Base-by-base conservation (phyloP, 345 rosid species). In the Euphorbia tirucalli region DNA sequence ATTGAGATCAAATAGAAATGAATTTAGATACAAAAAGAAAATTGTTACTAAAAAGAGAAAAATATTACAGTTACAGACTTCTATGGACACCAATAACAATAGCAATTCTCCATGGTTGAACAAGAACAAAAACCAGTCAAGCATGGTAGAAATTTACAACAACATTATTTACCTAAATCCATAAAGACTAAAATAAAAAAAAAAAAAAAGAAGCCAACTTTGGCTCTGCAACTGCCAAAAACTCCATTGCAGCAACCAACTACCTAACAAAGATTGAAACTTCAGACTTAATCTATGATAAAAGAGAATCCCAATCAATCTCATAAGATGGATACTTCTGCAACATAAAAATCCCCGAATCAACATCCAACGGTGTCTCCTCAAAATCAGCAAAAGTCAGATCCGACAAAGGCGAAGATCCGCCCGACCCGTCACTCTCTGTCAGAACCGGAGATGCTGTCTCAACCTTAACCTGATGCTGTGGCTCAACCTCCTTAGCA, bases 371-470 rank as follows among this genome's bases (percentile, higher is more conserved):
- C 11, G 81, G 81, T 13, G 78, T 49, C 68, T 78, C 81, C 52
- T 78, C 72, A 2, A 3, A 25, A 25, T 78, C 81, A 68, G 57
- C 68, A 39, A 78, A 78, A 25, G 78, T 78, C 28, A 78, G 72
- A 55, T 78, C 81, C 1, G 81, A 78, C 61, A 78, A 24, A 0
- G 81, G 81, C 25, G 87, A 70, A 9, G 77, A 88, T 24, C 82
- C 89, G 13, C 81, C 83, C 0, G 93, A 88, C 28, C 64, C 91
- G 1, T 84, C 91, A 31, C 83, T 79, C 68, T 86, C 88, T 27
- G 85, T 75, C 21, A n/a, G n/a, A n/a, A 82, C 79, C 5, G 90
- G 72, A 8, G 81, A 78, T 27, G 32, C 16, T 15, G 65, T 70
- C 77, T 73, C 81, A 10, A 50, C 68, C 64, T 78, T 70, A 46